Conservation (phyloP, 2,329 filamentous ascomycete genomes). For the Cladobotryum mycophilum region DNA sequence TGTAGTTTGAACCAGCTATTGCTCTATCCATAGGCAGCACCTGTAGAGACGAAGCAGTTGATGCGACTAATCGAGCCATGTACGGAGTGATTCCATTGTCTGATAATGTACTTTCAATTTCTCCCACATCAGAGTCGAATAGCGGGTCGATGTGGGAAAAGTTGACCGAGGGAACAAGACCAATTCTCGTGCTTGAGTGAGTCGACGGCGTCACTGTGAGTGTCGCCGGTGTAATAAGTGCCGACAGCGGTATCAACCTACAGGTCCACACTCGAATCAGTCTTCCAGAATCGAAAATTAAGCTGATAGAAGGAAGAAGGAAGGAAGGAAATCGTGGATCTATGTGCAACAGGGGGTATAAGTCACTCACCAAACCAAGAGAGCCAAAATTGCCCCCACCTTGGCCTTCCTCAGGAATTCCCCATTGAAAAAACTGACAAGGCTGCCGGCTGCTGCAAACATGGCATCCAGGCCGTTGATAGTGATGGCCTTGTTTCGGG, state of each 20-base stretch:
- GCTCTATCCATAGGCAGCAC: background rate
- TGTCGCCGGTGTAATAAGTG: background rate
- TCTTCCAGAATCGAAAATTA: background rate
- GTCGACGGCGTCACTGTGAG: background rate
- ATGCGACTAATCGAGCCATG: background rate
- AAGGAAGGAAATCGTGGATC: background rate
- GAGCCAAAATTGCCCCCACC: background rate
- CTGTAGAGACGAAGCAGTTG: background rate
- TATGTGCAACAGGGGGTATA: background rate
- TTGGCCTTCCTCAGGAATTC: background rate
- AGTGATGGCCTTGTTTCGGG: background rate
- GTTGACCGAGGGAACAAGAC: background rate
- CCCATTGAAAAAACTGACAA: background rate
- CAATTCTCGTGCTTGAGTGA: background rate
- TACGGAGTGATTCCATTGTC: background rate
- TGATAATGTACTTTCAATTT: background rate
- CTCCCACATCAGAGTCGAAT: background rate
- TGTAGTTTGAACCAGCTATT: background rate
- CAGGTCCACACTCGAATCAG: background rate
- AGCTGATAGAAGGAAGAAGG: background rate
- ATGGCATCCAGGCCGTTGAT: background rate
- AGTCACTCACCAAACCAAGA: background rate
- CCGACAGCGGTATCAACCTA: background rate
- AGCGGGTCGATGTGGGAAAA: background rate
- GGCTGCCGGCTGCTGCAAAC: background rate